These are phyloP conservation scores for Penicillium sp. DNA, from an alignment of 2,329 filamentous ascomycete species.

Conservation along the genomic window DNA sequence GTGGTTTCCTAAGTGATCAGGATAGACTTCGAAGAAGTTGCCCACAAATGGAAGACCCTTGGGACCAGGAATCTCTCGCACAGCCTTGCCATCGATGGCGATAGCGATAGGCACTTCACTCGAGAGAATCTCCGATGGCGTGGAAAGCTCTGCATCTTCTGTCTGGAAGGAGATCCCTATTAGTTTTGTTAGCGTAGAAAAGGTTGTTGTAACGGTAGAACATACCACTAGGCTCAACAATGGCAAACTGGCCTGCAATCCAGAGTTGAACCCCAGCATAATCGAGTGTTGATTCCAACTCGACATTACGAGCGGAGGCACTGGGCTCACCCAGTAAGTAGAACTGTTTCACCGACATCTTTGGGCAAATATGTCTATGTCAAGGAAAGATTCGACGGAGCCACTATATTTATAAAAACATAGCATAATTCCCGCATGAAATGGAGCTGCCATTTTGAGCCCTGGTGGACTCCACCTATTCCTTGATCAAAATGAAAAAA, in stretches of 20 bases:
- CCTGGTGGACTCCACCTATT: neutral
- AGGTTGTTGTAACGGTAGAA: neutral
- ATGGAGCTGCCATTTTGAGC: neutral
- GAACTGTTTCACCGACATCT: slow-evolving; percentile 19
- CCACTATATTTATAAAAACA: slow-evolving; percentile 13
- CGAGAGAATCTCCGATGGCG: slow-evolving; percentile 16
- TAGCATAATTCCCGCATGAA: neutral
- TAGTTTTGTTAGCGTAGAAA: neutral
- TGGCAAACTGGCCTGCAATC: slow-evolving; percentile 31
- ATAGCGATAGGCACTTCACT: slow-evolving; percentile 10
- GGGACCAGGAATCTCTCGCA: slow-evolving; percentile 16
- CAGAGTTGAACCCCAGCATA: slow-evolving; percentile 21
- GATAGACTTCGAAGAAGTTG: slow-evolving; percentile 57
- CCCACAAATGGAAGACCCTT: slow-evolving; percentile 44
- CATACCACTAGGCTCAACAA: slow-evolving; percentile 31
- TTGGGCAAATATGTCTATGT: neutral
- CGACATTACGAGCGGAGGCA: slow-evolving; percentile 21
- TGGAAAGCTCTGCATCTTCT: neutral
- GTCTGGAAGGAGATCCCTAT: slow-evolving; percentile 24
- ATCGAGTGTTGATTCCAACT: slow-evolving; percentile 20
- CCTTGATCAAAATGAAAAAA: neutral
- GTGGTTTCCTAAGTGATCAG: slow-evolving; percentile 59
- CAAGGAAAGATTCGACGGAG: neutral
- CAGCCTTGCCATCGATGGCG: slow-evolving; percentile 13
- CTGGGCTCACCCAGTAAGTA: slow-evolving; percentile 21